A percentile compares a stretch with the other conserved stretches of the same genome.
Evolutionary conservation across 495 filamentous ascomycete species (phyloP).

Genomic region (Aspergillus coremiiformis): DNA sequence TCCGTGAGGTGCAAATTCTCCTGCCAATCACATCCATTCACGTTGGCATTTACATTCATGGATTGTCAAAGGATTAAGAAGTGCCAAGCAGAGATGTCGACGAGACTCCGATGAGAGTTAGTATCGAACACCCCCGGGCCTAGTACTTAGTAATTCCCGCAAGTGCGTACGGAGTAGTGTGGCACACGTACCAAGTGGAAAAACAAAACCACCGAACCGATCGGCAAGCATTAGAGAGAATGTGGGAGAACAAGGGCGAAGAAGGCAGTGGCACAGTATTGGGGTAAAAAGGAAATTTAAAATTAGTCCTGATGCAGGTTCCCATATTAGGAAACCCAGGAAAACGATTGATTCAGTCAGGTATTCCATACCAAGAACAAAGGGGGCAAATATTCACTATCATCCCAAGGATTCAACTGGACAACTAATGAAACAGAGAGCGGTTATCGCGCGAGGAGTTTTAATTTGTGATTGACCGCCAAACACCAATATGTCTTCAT

Average conservation of each 20-base stretch:
- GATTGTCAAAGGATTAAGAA: neutral
- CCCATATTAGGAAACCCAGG: conserved; percentile 3
- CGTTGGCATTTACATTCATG: neutral
- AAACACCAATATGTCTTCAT: neutral
- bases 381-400: neutral
- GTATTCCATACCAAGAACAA: neutral
- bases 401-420: neutral
- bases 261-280: neutral
- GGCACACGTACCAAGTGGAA: neutral
- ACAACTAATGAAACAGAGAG: neutral
- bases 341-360: neutral
- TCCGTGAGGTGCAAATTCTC: conserved; percentile 5
- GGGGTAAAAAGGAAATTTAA: neutral
- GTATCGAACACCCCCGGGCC: neutral
- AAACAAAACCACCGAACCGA: conserved; percentile 6
- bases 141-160: neutral
- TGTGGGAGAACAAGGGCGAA: conserved; percentile 7
- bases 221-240: conserved; percentile 10
- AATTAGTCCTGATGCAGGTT: conserved; percentile 3
- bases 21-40: conserved; percentile 7
- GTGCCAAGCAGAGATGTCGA: neutral
- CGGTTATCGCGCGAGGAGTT: conserved; percentile 6
- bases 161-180: neutral
- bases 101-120: too few relatives aligned
- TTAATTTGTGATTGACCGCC: neutral